These are phyloP conservation scores for Colletotrichum sp. DNA, from an alignment of 2,329 filamentous ascomycete genomes.

Conservation along the genomic window DNA sequence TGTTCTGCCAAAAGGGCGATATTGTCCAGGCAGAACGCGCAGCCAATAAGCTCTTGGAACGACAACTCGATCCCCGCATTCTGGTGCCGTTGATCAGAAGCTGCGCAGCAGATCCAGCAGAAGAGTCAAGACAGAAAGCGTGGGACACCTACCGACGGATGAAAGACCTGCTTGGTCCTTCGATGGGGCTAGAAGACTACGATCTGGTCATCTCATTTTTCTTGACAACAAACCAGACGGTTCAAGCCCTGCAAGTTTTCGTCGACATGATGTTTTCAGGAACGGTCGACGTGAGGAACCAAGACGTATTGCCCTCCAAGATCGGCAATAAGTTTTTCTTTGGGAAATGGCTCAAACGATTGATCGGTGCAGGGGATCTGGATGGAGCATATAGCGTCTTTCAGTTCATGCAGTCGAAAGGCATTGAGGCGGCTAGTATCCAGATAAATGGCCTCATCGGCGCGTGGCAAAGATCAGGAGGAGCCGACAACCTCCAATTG, in stretches of 20 bases:
- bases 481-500: constrained; percentile 55
- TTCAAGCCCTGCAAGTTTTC: constrained; percentile 77
- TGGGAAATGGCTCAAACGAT: constrained; percentile 85
- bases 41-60: constrained; percentile 57
- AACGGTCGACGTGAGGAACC: constrained; percentile 51
- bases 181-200: constrained; percentile 76
- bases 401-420: constrained; percentile 74
- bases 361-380: constrained; percentile 75
- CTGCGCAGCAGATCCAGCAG: constrained; percentile 59
- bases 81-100: constrained; percentile 74
- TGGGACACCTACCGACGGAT: constrained; percentile 73
- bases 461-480: constrained; percentile 74
- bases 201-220: constrained; percentile 77
- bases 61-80: constrained; percentile 57
- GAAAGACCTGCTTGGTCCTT: constrained; percentile 61
- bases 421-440: constrained; percentile 71
- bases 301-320: constrained; percentile 47
- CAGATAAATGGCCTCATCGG: constrained; percentile 85
- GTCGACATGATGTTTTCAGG: constrained; percentile 86
- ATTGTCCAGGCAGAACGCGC: constrained; percentile 63
- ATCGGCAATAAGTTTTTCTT: constrained; percentile 81
- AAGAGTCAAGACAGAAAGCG: constrained; percentile 57
- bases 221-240: constrained; percentile 66
- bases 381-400: constrained; percentile 76
- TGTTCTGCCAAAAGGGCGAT: constrained; percentile 64